Evolutionary conservation across 352 stramenopile genomes (phyloP).

Genomic region (Globisporangium mamillatum): DNA sequence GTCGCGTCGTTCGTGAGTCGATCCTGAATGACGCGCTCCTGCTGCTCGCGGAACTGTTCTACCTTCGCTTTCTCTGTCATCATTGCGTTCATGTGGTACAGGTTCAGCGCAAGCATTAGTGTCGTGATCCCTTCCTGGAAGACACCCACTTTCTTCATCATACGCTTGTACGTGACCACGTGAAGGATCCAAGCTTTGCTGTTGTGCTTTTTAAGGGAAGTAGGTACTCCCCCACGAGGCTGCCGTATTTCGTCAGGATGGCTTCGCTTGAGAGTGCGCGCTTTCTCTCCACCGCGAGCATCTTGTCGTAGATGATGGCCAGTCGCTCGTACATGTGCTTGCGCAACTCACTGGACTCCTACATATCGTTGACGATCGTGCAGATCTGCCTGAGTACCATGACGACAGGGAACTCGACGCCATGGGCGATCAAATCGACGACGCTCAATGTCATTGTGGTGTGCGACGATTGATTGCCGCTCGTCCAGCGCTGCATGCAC

Average conservation of each 20-base stretch:
- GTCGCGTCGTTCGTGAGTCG: slow-evolving; percentile 9
- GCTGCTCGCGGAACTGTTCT: background rate
- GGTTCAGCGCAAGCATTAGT: background rate
- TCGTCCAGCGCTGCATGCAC: too few species aligned
- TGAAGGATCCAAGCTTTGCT: background rate
- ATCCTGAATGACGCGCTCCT: background rate
- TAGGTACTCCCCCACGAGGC: background rate
- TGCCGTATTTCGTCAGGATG: background rate
- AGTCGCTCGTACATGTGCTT: background rate
- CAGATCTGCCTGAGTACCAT: too few species aligned
- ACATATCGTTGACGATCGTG: background rate
- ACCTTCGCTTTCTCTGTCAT: background rate
- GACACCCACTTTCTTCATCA: background rate
- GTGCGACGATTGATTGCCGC: too few species aligned
- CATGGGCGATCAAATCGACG: too few species aligned
- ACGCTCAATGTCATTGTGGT: too few species aligned
- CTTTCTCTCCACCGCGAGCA: background rate
- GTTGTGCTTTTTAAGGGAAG: background rate
- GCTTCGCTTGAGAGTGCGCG: background rate
- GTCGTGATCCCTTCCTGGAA: background rate
- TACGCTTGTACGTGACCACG: background rate
- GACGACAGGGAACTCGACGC: too few species aligned
- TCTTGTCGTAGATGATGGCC: background rate
- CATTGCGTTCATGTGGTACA: background rate
- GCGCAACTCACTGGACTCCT: background rate